Evolutionary conservation across 2,329 filamentous ascomycete species (phyloP).

Genomic region (Xylaria sp.): DNA sequence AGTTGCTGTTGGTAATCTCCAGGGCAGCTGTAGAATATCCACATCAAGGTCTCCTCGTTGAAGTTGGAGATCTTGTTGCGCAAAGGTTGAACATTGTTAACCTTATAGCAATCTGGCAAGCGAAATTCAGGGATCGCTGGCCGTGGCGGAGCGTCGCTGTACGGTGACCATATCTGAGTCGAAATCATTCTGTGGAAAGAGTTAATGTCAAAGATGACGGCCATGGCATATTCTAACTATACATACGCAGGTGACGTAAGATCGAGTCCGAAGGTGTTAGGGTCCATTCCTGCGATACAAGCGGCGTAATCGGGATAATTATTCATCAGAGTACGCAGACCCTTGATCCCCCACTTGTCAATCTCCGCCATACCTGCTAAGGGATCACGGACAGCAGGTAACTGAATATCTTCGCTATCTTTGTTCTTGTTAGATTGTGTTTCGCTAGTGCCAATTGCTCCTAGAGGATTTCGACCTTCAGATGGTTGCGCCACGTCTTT

Average conservation of each 20-base stretch:
- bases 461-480: conserved; percentile 50
- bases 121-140: conserved; percentile 62
- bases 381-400: conserved; percentile 59
- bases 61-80: conserved; percentile 70
- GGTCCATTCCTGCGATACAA: conserved; percentile 65
- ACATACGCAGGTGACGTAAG: conserved; percentile 63
- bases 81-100: conserved; percentile 68
- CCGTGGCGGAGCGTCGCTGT: conserved; percentile 63
- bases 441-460: conserved; percentile 54
- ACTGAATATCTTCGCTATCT: conserved; percentile 49
- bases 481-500: conserved; percentile 43
- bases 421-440: conserved; percentile 46
- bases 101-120: conserved; percentile 69
- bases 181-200: conserved; percentile 55
- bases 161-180: conserved; percentile 65
- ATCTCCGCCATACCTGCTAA: conserved; percentile 65
- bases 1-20: conserved; percentile 67
- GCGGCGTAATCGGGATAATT: conserved; percentile 68
- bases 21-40: conserved; percentile 72
- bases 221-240: background rate
- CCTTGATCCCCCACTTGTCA: conserved; percentile 70
- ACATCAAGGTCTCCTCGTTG: conserved; percentile 72
- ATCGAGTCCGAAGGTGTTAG: conserved; percentile 62
- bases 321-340: conserved; percentile 66
- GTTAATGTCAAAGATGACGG: conserved; percentile 18